Evolutionary conservation across 108 stramenopile species (phyloP).

Genomic region (Nitzschia palea): DNA sequence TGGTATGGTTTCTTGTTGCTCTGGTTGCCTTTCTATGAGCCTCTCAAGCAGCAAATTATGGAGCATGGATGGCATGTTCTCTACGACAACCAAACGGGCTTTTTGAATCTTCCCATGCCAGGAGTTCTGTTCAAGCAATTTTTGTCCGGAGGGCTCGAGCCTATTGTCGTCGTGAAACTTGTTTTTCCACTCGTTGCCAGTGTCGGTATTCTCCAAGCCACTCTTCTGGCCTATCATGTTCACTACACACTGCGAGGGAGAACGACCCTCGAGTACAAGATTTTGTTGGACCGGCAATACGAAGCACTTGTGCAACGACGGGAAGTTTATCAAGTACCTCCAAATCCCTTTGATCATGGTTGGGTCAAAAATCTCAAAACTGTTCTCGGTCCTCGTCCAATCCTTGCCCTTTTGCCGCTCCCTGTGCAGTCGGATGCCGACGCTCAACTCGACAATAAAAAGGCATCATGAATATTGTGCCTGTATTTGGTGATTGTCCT

Average conservation of each 20-base stretch:
- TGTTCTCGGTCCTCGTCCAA: constrained; percentile 35
- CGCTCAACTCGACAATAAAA: not conserved
- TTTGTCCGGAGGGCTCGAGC: constrained; percentile 11
- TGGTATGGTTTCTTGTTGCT: constrained; percentile 65
- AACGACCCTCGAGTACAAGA: constrained; percentile 55
- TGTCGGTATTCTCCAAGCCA: constrained; percentile 32
- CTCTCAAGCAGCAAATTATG: constrained; percentile 39
- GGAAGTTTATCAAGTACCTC: not conserved
- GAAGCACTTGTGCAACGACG: constrained; percentile 2
- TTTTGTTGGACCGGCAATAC: constrained; percentile 29
- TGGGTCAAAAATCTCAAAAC: constrained; percentile 31
- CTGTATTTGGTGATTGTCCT: no score
- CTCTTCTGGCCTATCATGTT: constrained; percentile 43
- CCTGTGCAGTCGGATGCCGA: constrained; percentile 9
- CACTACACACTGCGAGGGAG: constrained; percentile 24
- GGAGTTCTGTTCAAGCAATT: constrained; percentile 28
- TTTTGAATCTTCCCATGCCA: constrained; percentile 65
- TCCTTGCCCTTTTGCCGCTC: constrained; percentile 34
- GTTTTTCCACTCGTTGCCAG: constrained; percentile 44
- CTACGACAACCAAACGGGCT: constrained; percentile 50
- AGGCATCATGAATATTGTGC: no score
- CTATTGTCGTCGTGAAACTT: constrained; percentile 30
- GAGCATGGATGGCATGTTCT: constrained; percentile 51
- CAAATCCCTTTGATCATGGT: constrained; percentile 47
- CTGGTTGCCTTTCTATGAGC: constrained; percentile 44